These are phyloP conservation scores for Skeletonema tropicum DNA, from an alignment of 108 stramenopile species.

Conservation along the genomic window DNA sequence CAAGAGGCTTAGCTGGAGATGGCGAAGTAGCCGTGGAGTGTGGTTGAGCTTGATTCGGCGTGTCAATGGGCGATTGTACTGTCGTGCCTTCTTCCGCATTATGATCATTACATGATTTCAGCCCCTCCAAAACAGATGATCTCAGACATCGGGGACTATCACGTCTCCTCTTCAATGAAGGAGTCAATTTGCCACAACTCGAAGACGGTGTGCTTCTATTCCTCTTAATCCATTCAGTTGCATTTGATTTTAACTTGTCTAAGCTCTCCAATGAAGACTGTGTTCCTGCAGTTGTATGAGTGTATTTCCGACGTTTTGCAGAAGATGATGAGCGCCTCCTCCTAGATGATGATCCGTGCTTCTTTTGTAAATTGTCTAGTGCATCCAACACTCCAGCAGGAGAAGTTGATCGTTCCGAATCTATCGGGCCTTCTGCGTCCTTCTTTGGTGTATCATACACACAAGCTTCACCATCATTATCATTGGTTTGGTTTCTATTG, in stretches of 20 bases:
- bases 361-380: slow-evolving; percentile 41
- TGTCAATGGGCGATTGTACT: background rate
- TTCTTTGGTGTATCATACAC: background rate
- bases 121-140: slow-evolving; percentile 11
- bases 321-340: slow-evolving; percentile 11
- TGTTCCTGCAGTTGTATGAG: background rate
- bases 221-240: background rate
- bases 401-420: background rate
- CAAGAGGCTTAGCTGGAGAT: background rate
- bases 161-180: background rate
- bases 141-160: slow-evolving; percentile 17
- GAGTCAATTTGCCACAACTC: background rate
- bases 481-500: background rate
- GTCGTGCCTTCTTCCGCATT: background rate
- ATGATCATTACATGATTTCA: slow-evolving; percentile 3
- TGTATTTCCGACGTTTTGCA: slow-evolving; percentile 6
- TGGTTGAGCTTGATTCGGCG: background rate
- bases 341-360: slow-evolving; percentile 21
- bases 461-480: background rate
- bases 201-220: background rate
- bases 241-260: background rate
- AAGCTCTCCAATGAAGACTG: background rate
- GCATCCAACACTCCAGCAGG: slow-evolving; percentile 25
- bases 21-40: background rate
- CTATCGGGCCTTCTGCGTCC: background rate